Conservation (phyloP, 2,329 filamentous ascomycete genomes). For the Ustilaginoidea virens region DNA sequence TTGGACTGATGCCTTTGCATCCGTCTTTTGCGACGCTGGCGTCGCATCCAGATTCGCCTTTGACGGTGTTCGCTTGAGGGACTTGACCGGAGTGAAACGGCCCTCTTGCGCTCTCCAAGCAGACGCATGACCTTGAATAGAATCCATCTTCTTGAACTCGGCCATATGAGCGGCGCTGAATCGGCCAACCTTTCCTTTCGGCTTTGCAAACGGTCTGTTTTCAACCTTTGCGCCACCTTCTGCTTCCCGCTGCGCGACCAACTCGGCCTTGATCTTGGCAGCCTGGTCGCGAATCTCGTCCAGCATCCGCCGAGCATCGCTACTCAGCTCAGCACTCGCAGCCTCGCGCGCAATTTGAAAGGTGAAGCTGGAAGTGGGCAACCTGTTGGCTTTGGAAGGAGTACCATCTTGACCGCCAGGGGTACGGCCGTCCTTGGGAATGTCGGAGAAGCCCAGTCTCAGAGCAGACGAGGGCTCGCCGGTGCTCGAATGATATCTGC, state of each 20-base stretch:
- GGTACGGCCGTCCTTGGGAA: slow-evolving; percentile 34
- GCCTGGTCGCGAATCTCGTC: slow-evolving; percentile 58
- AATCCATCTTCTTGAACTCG: slow-evolving; percentile 96
- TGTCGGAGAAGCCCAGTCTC: slow-evolving; percentile 67
- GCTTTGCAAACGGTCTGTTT: slow-evolving; percentile 59
- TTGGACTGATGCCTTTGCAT: slow-evolving; percentile 48
- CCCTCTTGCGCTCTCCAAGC: slow-evolving; percentile 48
- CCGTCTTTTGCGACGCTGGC: slow-evolving; percentile 16
- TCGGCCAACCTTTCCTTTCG: slow-evolving; percentile 62
- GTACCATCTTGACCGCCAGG: slow-evolving; percentile 29
- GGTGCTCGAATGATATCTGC: slow-evolving; percentile 61
- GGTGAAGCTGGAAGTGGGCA: slow-evolving; percentile 45
- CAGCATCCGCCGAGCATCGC: slow-evolving; percentile 45
- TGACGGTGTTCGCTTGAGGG: slow-evolving; percentile 26
- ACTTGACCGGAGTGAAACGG: slow-evolving; percentile 32
- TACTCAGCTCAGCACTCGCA: slow-evolving; percentile 38
- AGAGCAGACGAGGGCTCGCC: slow-evolving; percentile 67
- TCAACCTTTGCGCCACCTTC: slow-evolving; percentile 25
- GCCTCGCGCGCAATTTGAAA: slow-evolving; percentile 50
- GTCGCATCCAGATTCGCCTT: slow-evolving; percentile 27
- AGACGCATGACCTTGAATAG: slow-evolving; percentile 75
- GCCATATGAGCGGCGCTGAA: slow-evolving; percentile 78
- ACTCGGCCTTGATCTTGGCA: slow-evolving; percentile 51
- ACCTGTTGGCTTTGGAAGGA: slow-evolving; percentile 40
- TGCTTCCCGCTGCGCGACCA: slow-evolving; percentile 45